Evolutionary conservation across 768 basidiomycete species (phyloP), one percentile per base, ranked within the genome.

Genomic region (Kwoniella mangroviensis): DNA sequence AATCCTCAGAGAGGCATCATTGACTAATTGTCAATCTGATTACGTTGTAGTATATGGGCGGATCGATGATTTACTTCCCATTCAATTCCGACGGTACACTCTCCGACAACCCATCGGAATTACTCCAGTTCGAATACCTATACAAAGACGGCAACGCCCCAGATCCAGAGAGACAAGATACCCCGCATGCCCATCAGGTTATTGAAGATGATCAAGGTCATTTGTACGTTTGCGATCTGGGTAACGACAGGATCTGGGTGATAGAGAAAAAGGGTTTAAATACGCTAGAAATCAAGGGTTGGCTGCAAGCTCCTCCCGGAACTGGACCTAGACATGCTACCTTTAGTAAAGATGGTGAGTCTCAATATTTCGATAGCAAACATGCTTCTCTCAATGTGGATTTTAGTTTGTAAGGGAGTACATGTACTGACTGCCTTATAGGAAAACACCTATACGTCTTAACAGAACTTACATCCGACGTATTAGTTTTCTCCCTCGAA

Each of bases 341-440:
- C 0, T 60, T 66, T 43, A 66, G 65, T 45, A 55, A 66, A 45
- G 65, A 66, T 58, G 65, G 65, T 66, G 65, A 66, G 65, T 58
- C n/a, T n/a, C n/a, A n/a, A n/a, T n/a, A n/a, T n/a, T n/a, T n/a
- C n/a, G n/a, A n/a, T n/a, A n/a, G n/a, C n/a, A n/a, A n/a, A n/a
- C n/a, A n/a, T 19, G 26, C 10, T 10, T 43, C 7, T 87, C 93
- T 42, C 93, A n/a, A n/a, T n/a, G n/a, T n/a, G n/a, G n/a, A n/a
- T n/a, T n/a, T n/a, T n/a, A n/a, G n/a, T n/a, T n/a, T n/a, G n/a
- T n/a, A n/a, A n/a, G n/a, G n/a, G n/a, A n/a, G 89, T 65, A 82
- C 84, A 5, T 34, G 86, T 92, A 3, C 93, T 94, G 78, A 90
- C 91, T 0, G 93, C 94, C 13, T 40, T n/a, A 15, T 22, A 81